phyloP scores from a whole-genome alignment of 495 filamentous ascomycete genomes.

The Pyrenula aspistea region DNA sequence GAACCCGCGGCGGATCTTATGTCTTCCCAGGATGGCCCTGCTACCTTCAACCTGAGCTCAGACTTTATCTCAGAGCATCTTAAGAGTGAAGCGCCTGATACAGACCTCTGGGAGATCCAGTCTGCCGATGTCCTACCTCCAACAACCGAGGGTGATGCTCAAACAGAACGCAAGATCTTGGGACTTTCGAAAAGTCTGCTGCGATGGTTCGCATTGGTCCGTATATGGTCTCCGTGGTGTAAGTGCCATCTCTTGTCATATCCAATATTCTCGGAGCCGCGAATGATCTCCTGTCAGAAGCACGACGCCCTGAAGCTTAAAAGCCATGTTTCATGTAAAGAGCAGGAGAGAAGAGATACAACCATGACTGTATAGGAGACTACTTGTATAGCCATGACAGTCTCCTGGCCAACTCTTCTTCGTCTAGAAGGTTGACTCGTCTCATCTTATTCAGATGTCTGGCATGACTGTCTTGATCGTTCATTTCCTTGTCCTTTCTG shows the following conservation, averaged over 20 bases:
- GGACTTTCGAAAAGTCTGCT: slow-evolving; percentile 46
- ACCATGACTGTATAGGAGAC: no score
- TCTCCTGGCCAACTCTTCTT: no score
- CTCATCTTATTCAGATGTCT: no score
- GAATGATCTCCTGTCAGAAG: no score
- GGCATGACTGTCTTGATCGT: no score
- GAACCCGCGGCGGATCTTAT: slow-evolving; percentile 6
- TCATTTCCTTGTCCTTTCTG: no score
- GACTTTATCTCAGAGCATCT: slow-evolving; percentile 42
- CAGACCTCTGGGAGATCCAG: slow-evolving; percentile 58
- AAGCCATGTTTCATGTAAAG: no score
- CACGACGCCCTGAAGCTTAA: no score
- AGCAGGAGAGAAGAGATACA: no score
- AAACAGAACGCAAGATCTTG: slow-evolving; percentile 41
- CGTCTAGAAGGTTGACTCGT: no score
- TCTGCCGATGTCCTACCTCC: slow-evolving; percentile 28
- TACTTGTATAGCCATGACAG: no score
- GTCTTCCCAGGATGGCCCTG: slow-evolving; percentile 30
- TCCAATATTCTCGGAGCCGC: no score
- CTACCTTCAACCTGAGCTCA: slow-evolving; percentile 45
- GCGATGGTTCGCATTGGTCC: slow-evolving; percentile 67
- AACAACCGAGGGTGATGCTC: slow-evolving; percentile 43
- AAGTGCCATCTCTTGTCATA: background rate
- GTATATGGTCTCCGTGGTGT: slow-evolving; percentile 69
- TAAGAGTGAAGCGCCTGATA: slow-evolving; percentile 56